Base-by-base conservation (phyloP, 225 moss, liverwort and hornwort genomes). In the Asterella californica region DNA sequence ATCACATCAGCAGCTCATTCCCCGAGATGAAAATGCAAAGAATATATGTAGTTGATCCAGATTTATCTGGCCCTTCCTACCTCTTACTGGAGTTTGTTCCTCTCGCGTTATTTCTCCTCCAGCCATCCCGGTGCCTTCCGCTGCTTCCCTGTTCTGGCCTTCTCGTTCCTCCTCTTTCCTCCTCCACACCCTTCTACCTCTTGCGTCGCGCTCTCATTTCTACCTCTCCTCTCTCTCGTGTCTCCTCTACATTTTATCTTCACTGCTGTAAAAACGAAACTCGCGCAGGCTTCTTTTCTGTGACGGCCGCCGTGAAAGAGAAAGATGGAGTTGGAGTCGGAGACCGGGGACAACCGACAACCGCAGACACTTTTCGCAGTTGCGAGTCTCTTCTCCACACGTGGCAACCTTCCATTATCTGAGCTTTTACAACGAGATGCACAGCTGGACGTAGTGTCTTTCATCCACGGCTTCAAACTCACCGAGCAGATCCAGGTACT, bases 1-100 rank as follows among this genome's bases (percentile, higher is more conserved):
- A 60, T 76, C 76, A 60, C 76, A 38, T 76, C 42, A 77, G 64
- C 77, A 48, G 62, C 77, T 48, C 46, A 77, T 30, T 64, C 29
- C 77, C 38, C 64, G 45, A 50, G 38, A n/a, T 60, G 62, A 38
- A 75, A 27, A 60, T 0, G 59, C 75, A 57, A 76, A 55, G 60
- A 25, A 55, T 37, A 38, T 27, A 5, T 63, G 29, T 15, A 17
- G 67, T 14, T 0, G 76, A 76, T 60, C 33, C 38, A 76, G 15
- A 18, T 74, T 74, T 52, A 18, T 54, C 30, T 7, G 47, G 42
- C 42, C 42, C 42, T 42, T 7, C 42, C 42, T n/a, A n/a, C n/a
- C 32, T n/a, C 53, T 53, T 67, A 37, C 67, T 67, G 67, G 18
- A 15, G 32, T 15, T 67, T 17, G 67, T 67, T 67, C 34, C 18